Base-by-base conservation (phyloP, 176 grass and related monocot species). In the Ampelocalamus luodianensis region DNA sequence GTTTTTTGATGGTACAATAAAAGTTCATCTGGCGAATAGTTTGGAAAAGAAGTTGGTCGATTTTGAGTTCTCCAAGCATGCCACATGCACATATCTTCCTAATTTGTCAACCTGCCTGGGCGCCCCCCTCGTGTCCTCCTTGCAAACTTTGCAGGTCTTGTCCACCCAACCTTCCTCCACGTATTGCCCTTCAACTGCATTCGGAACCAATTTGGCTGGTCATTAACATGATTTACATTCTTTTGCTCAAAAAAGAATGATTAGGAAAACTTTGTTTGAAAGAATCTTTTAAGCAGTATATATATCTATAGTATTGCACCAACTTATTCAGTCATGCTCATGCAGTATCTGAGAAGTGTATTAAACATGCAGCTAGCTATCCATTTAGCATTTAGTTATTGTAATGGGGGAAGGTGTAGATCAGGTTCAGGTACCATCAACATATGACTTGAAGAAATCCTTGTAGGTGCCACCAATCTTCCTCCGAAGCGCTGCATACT, bases 381-480 rank as follows among this genome's bases (percentile, higher is more conserved):
- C 23, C 44, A 62, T 71, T 71, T 37, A 17, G 5, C 48, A 26
- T 59, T 46, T 45, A 45, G 38, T 50, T 39, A 76, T 17, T 40
- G n/a, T 50, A 29, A 36, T 23, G 46, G 6, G 39, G n/a, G 18
- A 85, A 65, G 40, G 65, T 39, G 13, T 34, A 73, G 58, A 49
- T 58, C 5, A 34, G 43, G 43, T 44, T 44, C 43, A 27, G 11
- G 17, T 90, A 96, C 96, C 96, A 51, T 98, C 96, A 66, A 98
- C 91, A 70, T 84, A 98, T 76, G 96, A 96, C 86, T 98, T 98
- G 91, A 98, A 98, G 91, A 98, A 96, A 92, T 98, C 96, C 86
- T 99, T 85, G 91, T 99, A 99, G 63, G 93, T 99, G 78, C 96
- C 96, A n/a, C 96, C 93, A 38, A 99, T 99, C 82, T 99, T 99